These are phyloP conservation scores for Hypoxylon sp. DNA, from an alignment of 2,329 filamentous ascomycete species.

Conservation along the genomic window DNA sequence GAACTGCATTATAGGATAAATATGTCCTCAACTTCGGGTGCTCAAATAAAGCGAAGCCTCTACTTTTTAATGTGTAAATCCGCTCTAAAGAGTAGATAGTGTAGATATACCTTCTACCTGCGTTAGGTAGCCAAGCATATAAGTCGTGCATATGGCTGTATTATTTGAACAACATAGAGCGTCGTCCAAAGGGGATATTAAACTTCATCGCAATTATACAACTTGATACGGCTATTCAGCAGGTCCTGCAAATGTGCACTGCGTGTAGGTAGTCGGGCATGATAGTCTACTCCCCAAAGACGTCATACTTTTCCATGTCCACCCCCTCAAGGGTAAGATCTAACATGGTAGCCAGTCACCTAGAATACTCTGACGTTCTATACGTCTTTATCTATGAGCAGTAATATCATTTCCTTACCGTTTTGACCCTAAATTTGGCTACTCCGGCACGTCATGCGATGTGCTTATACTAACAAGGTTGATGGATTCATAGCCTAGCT, in stretches of 20 bases:
- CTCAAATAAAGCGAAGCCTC: too few relatives aligned
- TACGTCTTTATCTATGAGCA: neutral
- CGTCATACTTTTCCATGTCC: neutral
- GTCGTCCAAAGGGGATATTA: neutral
- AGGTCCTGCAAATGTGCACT: neutral
- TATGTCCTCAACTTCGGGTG: neutral
- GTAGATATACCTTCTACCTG: too few relatives aligned
- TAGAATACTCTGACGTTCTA: neutral
- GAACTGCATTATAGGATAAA: neutral
- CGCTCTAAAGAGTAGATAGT: too few relatives aligned
- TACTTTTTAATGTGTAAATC: too few relatives aligned
- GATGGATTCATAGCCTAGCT: neutral
- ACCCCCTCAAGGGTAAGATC: neutral
- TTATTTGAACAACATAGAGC: too few relatives aligned
- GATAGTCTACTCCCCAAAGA: neutral
- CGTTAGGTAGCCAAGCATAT: too few relatives aligned
- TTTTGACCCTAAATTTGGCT: neutral
- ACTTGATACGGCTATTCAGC: neutral
- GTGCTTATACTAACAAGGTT: neutral
- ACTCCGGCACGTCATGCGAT: neutral
- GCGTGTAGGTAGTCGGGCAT: neutral
- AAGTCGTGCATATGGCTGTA: too few relatives aligned
- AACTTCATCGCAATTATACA: neutral
- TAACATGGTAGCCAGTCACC: neutral
- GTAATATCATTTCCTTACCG: neutral